Percentiles rank a stretch among this genome's conserved stretches.
phyloP scores from a whole-genome alignment of 169 alveolate species.

The Cryptosporidium ryanae region DNA sequence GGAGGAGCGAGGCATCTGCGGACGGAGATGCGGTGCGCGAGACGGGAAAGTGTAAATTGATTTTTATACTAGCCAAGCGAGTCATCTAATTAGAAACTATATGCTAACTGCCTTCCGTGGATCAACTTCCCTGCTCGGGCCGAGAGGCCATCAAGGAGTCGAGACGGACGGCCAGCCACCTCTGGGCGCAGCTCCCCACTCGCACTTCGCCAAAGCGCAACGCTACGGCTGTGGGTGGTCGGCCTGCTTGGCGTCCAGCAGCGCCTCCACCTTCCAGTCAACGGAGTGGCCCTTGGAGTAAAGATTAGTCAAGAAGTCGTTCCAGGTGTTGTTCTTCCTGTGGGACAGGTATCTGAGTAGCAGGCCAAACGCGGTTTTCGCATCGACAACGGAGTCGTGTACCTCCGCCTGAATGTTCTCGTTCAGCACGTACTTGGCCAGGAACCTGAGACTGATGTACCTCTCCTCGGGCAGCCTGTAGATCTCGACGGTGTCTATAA shows the following conservation, averaged over 20 bases:
- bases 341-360: slow-evolving; percentile 33
- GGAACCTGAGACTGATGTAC: slow-evolving; percentile 82
- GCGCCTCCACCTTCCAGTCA: slow-evolving; percentile 60
- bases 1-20: no score
- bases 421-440: slow-evolving; percentile 81
- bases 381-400: slow-evolving; percentile 87
- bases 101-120: no score
- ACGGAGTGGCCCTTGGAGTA: slow-evolving; percentile 50
- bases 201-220: no score
- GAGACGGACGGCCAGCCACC: no score
- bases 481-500: slow-evolving; percentile 84
- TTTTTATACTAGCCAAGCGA: no score
- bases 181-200: no score
- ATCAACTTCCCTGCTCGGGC: no score
- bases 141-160: no score
- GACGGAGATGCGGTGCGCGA: no score
- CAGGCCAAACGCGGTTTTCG: slow-evolving; percentile 82
- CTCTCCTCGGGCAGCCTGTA: slow-evolving; percentile 83
- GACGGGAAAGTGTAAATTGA: no score
- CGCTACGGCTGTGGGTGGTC: background rate
- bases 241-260: background rate
- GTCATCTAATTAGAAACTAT: no score
- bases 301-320: slow-evolving; percentile 17
- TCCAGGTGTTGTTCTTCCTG: slow-evolving; percentile 34
- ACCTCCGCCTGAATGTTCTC: slow-evolving; percentile 79